Evolutionary conservation across 2,329 filamentous ascomycete genomes (phyloP), one percentile per base, ranked within the genome.

Genomic region (Penicillium polonicum): DNA sequence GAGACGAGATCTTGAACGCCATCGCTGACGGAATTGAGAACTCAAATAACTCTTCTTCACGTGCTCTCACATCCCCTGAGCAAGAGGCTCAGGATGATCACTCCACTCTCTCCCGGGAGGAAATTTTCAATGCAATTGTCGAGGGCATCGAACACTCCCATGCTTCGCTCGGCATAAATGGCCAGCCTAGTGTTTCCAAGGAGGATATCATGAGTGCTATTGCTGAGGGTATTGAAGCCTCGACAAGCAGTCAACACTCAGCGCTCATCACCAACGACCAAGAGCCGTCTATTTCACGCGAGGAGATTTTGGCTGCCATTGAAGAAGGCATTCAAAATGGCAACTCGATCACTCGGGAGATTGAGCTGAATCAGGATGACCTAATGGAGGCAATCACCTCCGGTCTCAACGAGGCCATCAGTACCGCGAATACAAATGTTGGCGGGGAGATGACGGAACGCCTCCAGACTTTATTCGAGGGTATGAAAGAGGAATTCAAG

Each of bases 401-500:
- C 13, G 83, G 81, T 33, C 74, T 87, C 7, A 81, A 85, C 52
- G 80, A 81, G 52, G 80, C 80, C 3, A 76, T 77, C 17, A 79
- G 79, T 43, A 78, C 82, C 4, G 76, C 83, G 7, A 81, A 81
- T 50, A 74, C 78, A 10, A 69, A 67, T 27, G 78, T 85, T 58
- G 82, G 83, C 29, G 83, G 85, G 48, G 79, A 85, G 59, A 82
- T 87, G n/a, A 72, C 87, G 52, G 68, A 82, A 49, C 83, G 83
- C 43, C 79, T 88, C 48, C 82, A 86, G 54, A 79, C 82, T 31
- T 75, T 88, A 36, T 75, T 88, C 25, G 80, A 85, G 38, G 81
- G 81, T 41, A 86, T 88, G 79, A 85, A 84, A 57, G 77, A 78
- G 5, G 85, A 88, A 65, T 85, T 88, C 72, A 92, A 92, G 72